These are phyloP conservation scores for Myxozyma neotropica DNA, from an alignment of 805 yeast genomes.

Conservation along the genomic window DNA sequence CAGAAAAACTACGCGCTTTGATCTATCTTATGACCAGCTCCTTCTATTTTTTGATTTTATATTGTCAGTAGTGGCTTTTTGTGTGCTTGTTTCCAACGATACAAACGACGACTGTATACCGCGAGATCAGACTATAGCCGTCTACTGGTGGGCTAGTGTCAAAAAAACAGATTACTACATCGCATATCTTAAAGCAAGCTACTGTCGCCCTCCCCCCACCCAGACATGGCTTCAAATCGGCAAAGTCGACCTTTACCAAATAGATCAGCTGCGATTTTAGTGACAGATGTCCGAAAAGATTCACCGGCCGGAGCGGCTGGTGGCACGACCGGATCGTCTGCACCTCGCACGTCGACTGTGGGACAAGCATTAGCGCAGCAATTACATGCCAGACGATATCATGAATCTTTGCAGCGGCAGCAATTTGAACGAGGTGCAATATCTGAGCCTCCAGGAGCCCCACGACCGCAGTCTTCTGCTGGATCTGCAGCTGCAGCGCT, in stretches of 20 bases:
- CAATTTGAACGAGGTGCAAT: background rate
- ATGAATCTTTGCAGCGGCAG: background rate
- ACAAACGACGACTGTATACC: no score
- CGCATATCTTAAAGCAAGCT: no score
- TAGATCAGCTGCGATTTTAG: conserved; percentile 88
- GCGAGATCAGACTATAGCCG: no score
- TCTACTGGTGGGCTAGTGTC: no score
- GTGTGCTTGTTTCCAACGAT: no score
- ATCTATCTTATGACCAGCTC: no score
- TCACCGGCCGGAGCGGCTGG: conserved; percentile 38
- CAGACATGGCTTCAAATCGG: background rate
- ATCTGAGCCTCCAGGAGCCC: background rate
- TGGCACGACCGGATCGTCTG: conserved; percentile 40
- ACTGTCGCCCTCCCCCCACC: background rate
- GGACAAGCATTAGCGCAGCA: conserved; percentile 7
- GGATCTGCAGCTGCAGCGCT: conserved; percentile 14
- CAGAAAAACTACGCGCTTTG: no score
- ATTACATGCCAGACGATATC: background rate
- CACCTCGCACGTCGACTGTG: conserved; percentile 44
- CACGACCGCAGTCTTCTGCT: conserved; percentile 1
- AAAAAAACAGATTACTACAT: no score
- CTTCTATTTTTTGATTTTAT: no score
- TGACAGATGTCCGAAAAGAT: conserved; percentile 76
- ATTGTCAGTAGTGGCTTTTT: no score
- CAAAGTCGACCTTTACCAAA: conserved; percentile 8